Base-by-base conservation (phyloP, 2,329 filamentous ascomycete genomes). In the Sphaerostilbella broomeana region DNA sequence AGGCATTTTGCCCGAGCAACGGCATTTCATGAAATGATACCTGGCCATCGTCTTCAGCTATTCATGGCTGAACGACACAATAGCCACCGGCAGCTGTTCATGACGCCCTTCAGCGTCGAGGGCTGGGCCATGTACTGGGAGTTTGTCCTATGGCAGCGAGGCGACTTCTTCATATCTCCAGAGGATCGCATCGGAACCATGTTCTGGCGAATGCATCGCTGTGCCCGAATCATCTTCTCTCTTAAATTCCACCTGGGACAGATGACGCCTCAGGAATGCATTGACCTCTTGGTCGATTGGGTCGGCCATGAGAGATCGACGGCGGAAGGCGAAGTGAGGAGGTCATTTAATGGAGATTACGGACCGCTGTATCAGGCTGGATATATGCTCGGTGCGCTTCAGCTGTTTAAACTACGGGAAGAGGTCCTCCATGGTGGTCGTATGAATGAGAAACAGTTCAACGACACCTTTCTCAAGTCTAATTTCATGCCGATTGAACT, bases 61-160 rank as follows among this genome's bases (percentile, higher is more conserved):
- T 68, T 70, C 53, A 62, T 71, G 50, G 67, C 64, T 12, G 54
- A 59, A 11, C 64, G 75, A 6, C 54, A 66, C 43, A 64, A 63
- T 13, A 63, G 66, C 3, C 72, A 79, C 52, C 66, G 75, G 5
- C 53, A 55, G 15, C 49, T 77, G 6, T 79, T 79, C 53, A 55
- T 60, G 20, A 79, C 75, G 1, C 72, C 74, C 0, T 79, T 79
- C 50, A 77, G 67, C 58, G 67, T 75, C 25, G 76, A 79, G 53
- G 75, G 75, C 13, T 79, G 75, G 74, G 70, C 75, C 8, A 65
- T 77, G 47, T 79, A 79, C 52, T 79, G 75, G 75, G 76, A 79
- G 56, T 61, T 77, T 48, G 52, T 76, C 13, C 61, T 80, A 12
- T 80, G 73, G 73, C 56, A 71, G 28, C 63, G 70, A 19, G 64